Percentiles rank a stretch among this genome's conserved stretches.
Conservation (phyloP, 352 stramenopile species). For the Globisporangium rhizosaccharum region DNA sequence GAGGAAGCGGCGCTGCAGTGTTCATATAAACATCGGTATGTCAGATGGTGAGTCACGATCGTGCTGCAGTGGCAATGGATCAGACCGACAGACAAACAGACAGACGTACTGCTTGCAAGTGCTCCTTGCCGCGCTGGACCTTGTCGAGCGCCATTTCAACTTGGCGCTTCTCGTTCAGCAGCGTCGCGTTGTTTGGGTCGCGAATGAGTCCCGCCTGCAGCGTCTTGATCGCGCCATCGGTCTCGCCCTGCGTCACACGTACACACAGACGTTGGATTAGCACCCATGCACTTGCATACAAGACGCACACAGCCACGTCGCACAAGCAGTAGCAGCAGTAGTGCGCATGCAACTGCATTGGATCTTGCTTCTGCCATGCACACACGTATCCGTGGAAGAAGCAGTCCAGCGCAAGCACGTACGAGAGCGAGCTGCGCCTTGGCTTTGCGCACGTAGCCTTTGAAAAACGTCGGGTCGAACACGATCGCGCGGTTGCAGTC, state of each 20-base stretch:
- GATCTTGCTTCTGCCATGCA: background rate
- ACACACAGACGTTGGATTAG: background rate
- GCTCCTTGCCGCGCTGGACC: constrained; percentile 59
- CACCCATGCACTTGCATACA: too few species aligned
- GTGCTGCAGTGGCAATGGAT: too few species aligned
- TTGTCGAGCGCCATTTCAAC: constrained; percentile 83
- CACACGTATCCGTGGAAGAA: background rate
- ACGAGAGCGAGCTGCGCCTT: constrained; percentile 83
- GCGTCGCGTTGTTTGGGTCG: constrained; percentile 73
- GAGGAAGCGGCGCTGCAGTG: constrained; percentile 42
- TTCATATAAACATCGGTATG: background rate
- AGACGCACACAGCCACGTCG: background rate
- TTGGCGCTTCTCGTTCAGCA: constrained; percentile 70
- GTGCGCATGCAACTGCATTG: background rate
- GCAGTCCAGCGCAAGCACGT: constrained; percentile 7
- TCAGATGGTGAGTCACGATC: too few species aligned
- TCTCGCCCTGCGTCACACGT: constrained; percentile 44
- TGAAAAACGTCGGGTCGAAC: constrained; percentile 88
- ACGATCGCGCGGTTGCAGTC: constrained; percentile 89
- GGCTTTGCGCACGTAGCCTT: constrained; percentile 89
- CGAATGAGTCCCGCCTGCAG: constrained; percentile 65
- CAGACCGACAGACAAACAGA: background rate
- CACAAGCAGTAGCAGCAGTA: background rate
- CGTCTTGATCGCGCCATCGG: constrained; percentile 67
- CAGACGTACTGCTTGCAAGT: constrained; percentile 50